Base-by-base conservation (phyloP, 768 basidiomycete species). In the Leccinum barrowsii region DNA sequence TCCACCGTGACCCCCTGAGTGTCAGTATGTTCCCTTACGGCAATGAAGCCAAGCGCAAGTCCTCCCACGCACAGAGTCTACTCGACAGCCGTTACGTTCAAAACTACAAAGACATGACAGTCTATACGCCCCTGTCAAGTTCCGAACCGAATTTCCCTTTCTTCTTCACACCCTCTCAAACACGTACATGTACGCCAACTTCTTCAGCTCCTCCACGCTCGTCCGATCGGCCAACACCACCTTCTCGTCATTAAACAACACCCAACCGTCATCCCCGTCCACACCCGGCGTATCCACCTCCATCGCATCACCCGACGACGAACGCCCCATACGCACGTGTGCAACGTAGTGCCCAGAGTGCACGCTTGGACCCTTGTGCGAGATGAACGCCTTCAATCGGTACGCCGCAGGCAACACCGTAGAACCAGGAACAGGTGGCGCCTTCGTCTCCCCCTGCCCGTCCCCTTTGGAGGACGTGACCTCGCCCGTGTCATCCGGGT, bases 221-320 rank as follows among this genome's bases (percentile, higher is more conserved):
- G 89, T 84, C 59, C 72, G 78, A 67, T 96, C 92, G 3, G 94
- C 94, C 72, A 82, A 86, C 10, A 97, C 94, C 4, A 95, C 94
- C 76, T 94, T 96, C 76, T 95, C 94, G 69, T 98, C 96, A 66
- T 98, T 97, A 73, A 94, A 97, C 66, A 98, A 72, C 56, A 95
- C 89, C 93, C 96, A 96, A 1, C 26, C 52, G 10, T 80, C 78
- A 21, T 79, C 82, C 70, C 67, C 52, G 55, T 57, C 48, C 7
- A 26, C 47, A 15, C 4, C 13, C 11, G 3, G 34, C 34, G 8
- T 28, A 28, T 51, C 68, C 15, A 64, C 63, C 19, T 75, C 73
- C 60, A 77, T 76, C 24, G 63, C 64, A 24, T 62, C 62, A 4
- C 49, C 44, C 8, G 54, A 22, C 10, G 30, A 0, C 19, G 30